Base-by-base conservation (phyloP, 1,284 basidiomycete species). In the Ustilago loliicola region DNA sequence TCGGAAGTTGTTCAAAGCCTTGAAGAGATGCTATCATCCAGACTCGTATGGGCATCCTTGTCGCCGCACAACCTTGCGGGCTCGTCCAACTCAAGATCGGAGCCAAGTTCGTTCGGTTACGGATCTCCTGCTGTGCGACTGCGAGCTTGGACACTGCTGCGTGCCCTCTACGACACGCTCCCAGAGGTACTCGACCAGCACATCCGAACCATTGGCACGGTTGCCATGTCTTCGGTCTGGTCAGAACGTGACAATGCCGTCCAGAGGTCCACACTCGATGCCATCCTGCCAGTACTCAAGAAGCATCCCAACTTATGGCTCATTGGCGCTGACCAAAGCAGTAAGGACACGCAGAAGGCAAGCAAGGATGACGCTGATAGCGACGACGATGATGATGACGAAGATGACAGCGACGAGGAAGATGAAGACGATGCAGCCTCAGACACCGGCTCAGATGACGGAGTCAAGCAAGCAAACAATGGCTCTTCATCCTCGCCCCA, bases 281-380 rank as follows among this genome's bases (percentile, higher is more conserved):
- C 79, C 3, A 62, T 84, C 10, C 62, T 86, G 29, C 77, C 80
- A 2, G 42, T 87, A 19, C 78, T 87, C 11, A 65, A 61, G 34
- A 65, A 65, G 23, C 58, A 51, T n/a, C 85, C 86, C 0, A 63
- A 82, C n/a, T 67, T 84, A 0, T 87, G 87, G 87, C 66, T 68
- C 5, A 59, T 80, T n/a, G 70, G 64, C 32, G 32, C 61, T 0
- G n/a, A 38, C 8, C 40, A 48, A 15, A 2, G 19, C 11, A 29
- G 21, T 9, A 47, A 45, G n/a, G 27, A 34, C 13, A 11, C 25
- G 25, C 30, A 23, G 5, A 53, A 45, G 13, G 32, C 10, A 7
- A 40, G 40, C 21, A 54, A 34, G 23, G 40, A 42, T 17, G 38
- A 59, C 1, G 45, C 36, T 36, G 50, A 67, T 17, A 66, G 60